Conservation (phyloP, 768 basidiomycete species). For the Leccinum uliginosum region DNA sequence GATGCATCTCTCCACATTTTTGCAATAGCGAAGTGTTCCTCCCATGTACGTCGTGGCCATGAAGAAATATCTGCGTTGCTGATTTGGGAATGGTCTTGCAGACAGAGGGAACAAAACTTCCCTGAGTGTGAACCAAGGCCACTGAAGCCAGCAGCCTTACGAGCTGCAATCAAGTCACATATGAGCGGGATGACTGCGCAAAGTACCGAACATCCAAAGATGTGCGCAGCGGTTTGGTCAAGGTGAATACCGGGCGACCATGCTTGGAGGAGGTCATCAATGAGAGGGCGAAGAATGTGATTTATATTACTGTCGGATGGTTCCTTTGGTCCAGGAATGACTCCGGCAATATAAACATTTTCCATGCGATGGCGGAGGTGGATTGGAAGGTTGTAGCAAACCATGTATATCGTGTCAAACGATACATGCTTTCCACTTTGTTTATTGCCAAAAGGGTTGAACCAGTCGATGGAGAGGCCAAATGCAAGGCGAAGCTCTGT, state of each 20-base stretch:
- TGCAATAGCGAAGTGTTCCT: background rate
- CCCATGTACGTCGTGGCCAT: background rate
- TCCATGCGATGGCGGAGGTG: background rate
- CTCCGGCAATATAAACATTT: background rate
- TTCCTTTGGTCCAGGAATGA: background rate
- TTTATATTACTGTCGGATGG: background rate
- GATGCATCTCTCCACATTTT: background rate
- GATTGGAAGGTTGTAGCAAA: background rate
- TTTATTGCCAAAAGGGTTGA: background rate
- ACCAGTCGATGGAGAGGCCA: background rate
- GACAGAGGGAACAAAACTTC: background rate
- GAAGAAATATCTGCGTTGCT: background rate
- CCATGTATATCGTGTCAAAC: background rate
- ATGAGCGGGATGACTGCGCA: background rate
- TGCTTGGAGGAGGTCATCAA: background rate
- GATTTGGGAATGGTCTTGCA: background rate
- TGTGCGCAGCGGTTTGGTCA: background rate
- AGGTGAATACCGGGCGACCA: background rate
- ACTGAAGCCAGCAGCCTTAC: background rate
- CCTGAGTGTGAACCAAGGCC: background rate
- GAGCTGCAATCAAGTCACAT: background rate
- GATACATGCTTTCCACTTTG: background rate
- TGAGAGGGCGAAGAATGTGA: background rate
- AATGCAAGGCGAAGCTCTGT: background rate
- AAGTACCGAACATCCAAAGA: background rate